phyloP scores from a whole-genome alignment of 2,329 filamentous ascomycete genomes.

The Ophiostoma himal-ulmi region DNA sequence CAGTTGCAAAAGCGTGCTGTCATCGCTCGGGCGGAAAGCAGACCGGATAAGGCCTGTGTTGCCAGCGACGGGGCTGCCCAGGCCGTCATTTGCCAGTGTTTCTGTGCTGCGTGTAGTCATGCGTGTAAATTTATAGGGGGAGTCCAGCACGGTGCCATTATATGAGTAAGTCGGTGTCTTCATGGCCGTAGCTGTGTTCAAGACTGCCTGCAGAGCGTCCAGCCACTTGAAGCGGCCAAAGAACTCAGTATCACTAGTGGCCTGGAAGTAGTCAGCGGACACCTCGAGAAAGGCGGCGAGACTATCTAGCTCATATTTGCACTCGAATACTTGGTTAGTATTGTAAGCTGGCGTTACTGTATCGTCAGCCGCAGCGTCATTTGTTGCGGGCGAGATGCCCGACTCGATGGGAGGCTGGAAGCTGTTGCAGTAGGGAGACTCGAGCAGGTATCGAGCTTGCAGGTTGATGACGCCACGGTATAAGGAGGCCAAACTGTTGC shows the following conservation, averaged over 20 bases:
- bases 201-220: conserved; percentile 61
- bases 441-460: conserved; percentile 63
- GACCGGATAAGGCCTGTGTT: conserved; percentile 78
- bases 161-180: conserved; percentile 66
- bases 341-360: conserved; percentile 59
- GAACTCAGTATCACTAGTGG: conserved; percentile 65
- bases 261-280: conserved; percentile 69
- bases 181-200: conserved; percentile 64
- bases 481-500: conserved; percentile 59
- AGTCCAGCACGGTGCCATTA: conserved; percentile 49
- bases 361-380: conserved; percentile 57
- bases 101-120: conserved; percentile 69
- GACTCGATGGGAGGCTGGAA: conserved; percentile 84
- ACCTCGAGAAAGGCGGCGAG: conserved; percentile 81
- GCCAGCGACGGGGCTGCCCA: conserved; percentile 72
- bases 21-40: conserved; percentile 86
- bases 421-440: conserved; percentile 81
- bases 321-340: conserved; percentile 73
- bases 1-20: conserved; percentile 78
- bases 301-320: conserved; percentile 93
- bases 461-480: conserved; percentile 72
- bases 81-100: conserved; percentile 68
- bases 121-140: conserved; percentile 72
- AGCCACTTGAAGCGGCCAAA: conserved; percentile 71
- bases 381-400: conserved; percentile 52